These are phyloP conservation scores for Suillus lakei DNA, from an alignment of 768 basidiomycete genomes.

Conservation along the genomic window DNA sequence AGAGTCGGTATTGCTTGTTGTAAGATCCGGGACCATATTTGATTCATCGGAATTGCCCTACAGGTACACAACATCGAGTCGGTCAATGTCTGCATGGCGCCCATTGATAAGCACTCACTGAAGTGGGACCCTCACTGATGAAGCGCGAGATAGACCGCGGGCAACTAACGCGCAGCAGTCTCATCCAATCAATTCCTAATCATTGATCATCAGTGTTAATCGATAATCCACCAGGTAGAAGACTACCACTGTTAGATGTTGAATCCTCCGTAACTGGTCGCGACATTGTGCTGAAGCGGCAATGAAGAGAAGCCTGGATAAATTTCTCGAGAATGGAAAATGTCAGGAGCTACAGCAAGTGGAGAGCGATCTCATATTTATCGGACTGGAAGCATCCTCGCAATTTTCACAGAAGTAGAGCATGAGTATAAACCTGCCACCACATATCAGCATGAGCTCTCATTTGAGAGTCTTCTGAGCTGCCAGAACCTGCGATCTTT, in stretches of 20 bases:
- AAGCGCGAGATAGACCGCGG: background rate
- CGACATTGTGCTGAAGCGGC: background rate
- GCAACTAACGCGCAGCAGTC: background rate
- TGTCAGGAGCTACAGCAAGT: background rate
- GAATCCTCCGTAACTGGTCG: background rate
- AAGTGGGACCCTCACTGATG: background rate
- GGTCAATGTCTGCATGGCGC: background rate
- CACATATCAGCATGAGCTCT: background rate
- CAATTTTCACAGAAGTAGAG: background rate
- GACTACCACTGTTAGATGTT: background rate
- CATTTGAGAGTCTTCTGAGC: background rate
- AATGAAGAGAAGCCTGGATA: background rate
- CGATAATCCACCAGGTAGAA: background rate
- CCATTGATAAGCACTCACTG: background rate
- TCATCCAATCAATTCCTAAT: background rate
- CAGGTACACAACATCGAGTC: background rate
- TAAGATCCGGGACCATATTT: background rate
- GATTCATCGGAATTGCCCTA: background rate
- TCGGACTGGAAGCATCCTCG: background rate
- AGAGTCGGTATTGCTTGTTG: background rate
- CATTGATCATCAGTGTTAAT: background rate
- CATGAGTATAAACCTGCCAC: background rate
- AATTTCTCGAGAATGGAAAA: background rate
- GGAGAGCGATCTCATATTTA: background rate
- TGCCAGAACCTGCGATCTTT: background rate